Percentiles rank a stretch among this genome's conserved stretches.
Conservation (phyloP, 2,329 filamentous ascomycete genomes). For the Didymellaceae sp. region DNA sequence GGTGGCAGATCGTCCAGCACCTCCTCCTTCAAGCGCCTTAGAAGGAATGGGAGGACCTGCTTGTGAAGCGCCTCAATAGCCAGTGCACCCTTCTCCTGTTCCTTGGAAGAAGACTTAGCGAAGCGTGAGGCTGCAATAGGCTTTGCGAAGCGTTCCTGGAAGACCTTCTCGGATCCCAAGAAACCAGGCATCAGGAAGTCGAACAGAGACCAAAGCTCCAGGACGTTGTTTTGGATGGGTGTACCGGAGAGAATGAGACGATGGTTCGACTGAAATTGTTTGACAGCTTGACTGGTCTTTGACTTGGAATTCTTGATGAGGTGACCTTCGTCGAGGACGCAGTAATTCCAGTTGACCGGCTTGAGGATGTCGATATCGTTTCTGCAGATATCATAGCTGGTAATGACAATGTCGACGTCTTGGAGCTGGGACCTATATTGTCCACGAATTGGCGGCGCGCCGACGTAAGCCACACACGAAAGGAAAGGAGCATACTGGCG, state of each 20-base stretch:
- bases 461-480: constrained; percentile 87
- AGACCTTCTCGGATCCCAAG: constrained; percentile 94
- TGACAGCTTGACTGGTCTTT: constrained; percentile 93
- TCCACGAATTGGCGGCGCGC: constrained; percentile 80
- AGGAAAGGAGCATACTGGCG: constrained; percentile 95
- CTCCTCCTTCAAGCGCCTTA: constrained; percentile 96
- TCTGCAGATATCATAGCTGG: constrained; percentile 96
- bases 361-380: constrained; percentile 89
- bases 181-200: constrained; percentile 99
- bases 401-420: constrained; percentile 90
- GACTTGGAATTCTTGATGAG: constrained; percentile 98
- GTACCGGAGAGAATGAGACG: constrained; percentile 95
- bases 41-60: constrained; percentile 93
- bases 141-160: constrained; percentile 92
- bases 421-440: constrained; percentile 72
- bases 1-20: constrained; percentile 94
- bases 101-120: constrained; percentile 96
- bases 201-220: constrained; percentile 97
- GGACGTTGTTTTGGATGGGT: constrained; percentile 95
- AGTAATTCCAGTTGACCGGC: constrained; percentile 93
- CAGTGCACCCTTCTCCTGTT: constrained; percentile 94
- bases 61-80: constrained; percentile 99
- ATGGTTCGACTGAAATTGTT: constrained; percentile 88
- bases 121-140: constrained; percentile 93
- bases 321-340: constrained; percentile 95